Percentiles rank a stretch among this genome's conserved stretches.
Conservation (phyloP, 176 grass and related monocot species). For the Triticum aestivum region DNA sequence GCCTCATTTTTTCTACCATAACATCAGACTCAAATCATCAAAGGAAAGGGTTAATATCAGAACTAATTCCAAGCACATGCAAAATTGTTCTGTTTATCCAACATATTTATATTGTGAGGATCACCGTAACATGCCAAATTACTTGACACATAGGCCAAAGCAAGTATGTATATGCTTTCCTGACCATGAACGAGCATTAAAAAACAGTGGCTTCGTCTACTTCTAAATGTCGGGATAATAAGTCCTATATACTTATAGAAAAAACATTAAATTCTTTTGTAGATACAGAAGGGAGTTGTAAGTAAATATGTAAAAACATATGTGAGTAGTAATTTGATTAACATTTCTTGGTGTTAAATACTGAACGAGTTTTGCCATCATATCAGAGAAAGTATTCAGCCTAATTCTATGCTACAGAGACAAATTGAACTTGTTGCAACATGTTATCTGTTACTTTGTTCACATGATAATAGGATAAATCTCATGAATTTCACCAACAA, state of each 20-base stretch:
- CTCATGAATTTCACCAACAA: conserved; percentile 14
- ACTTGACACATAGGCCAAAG: conserved; percentile 17
- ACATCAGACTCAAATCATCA: conserved; percentile 15
- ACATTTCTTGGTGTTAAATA: conserved; percentile 5
- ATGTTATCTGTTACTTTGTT: neutral
- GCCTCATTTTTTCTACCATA: neutral
- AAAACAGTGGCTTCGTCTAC: neutral
- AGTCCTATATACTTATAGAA: neutral
- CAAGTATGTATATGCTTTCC: neutral
- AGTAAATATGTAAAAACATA: neutral
- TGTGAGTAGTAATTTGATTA: conserved; percentile 4
- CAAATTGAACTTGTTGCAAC: neutral
- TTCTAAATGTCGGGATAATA: neutral
- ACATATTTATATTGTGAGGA: conserved; percentile 28
- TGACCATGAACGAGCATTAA: conserved; percentile 9
- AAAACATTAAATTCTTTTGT: conserved; percentile 8
- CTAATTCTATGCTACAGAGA: conserved; percentile 5
- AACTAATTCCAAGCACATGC: conserved; percentile 12
- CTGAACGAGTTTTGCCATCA: conserved; percentile 7
- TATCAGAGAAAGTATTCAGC: neutral
- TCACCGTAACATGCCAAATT: conserved; percentile 4
- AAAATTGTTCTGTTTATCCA: neutral
- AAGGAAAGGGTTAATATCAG: conserved; percentile 4
- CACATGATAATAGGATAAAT: conserved; percentile 26
- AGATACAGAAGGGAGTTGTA: neutral